Percentiles rank a stretch among this genome's conserved stretches.
Evolutionary conservation across 2,329 filamentous ascomycete species (phyloP).

Genomic region (Talaromyces funiculosus): DNA sequence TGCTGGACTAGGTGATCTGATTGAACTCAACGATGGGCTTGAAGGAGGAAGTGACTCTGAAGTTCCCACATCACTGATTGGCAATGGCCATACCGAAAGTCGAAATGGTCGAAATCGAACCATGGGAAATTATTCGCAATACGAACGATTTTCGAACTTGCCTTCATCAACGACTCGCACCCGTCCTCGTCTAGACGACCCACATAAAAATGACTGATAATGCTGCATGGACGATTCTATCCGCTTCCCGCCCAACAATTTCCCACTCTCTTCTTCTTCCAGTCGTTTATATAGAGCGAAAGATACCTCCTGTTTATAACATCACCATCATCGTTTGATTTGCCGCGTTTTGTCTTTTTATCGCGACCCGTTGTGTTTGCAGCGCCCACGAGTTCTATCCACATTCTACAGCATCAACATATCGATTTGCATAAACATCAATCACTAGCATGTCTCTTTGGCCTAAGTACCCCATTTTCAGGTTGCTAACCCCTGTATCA

Average conservation of each 20-base stretch:
- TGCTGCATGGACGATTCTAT: background rate
- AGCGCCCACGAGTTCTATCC: background rate
- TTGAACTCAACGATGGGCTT: conserved; percentile 38
- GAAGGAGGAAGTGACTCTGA: conserved; percentile 14
- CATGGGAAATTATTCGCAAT: conserved; percentile 9
- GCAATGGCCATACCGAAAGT: background rate
- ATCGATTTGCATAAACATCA: background rate
- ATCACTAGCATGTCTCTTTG: background rate
- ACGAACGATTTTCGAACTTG: conserved; percentile 11
- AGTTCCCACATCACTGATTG: background rate
- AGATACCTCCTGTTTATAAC: conserved; percentile 14
- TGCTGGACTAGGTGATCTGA: conserved; percentile 37
- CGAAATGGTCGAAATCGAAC: background rate
- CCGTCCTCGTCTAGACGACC: conserved; percentile 6
- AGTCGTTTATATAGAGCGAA: conserved; percentile 13
- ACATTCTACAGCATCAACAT: background rate
- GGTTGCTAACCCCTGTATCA: background rate
- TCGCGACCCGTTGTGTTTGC: background rate
- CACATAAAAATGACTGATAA: conserved; percentile 13
- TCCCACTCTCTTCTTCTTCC: background rate
- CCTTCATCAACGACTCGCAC: conserved; percentile 12
- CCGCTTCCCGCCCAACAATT: background rate
- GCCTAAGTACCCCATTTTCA: background rate
- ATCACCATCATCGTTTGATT: background rate
- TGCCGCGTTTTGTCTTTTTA: background rate